Evolutionary conservation across 2,329 filamentous ascomycete genomes (phyloP), one percentile per base, ranked within the genome.

Genomic region (Rhinocladiella similis): DNA sequence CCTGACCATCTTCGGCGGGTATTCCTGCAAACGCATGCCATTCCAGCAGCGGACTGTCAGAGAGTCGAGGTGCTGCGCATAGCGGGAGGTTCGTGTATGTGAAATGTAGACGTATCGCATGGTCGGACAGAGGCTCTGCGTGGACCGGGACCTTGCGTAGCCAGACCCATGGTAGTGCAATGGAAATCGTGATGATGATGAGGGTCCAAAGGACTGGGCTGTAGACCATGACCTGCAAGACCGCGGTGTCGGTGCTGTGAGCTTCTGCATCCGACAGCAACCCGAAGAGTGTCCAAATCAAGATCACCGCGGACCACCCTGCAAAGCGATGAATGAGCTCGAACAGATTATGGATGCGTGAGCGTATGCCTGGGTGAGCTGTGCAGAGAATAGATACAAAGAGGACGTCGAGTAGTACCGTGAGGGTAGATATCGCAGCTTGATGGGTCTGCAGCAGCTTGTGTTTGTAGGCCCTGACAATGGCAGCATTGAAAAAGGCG

Each of bases 11-110:
- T 2, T 81, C 77, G 57, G 83, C 80, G 1, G 87, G 84, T 58
- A 91, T 88, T 1, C 86, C 86, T 42, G 88, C 89, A 67, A 92
- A 92, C 0, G 85, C 83, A 72, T 92, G 89, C 79, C 87, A 90
- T 71, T 92, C 88, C 7, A 80, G 72, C 38, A 90, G 75, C 0
- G 88, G 87, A 7, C 78, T 77, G 51, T 80, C 79, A 2, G 87
- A 82, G 20, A 91, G 72, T 39, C 86, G 83, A 50, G 83, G 76
- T 45, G 79, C 80, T 54, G 80, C 79, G 60, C 83, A 79, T 55
- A 80, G 77, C 50, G 80, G 77, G 7, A 84, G 83, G 19, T 81
- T 77, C 16, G 81, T 80, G 71, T 88, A 85, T 66, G 79, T 76
- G 66, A 91, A 88, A 67, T 87, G 83, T 18, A 94, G 80, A 39